These are phyloP conservation scores for Boletus vinaceobasis DNA, from an alignment of 768 basidiomycete genomes.

Conservation along the genomic window DNA sequence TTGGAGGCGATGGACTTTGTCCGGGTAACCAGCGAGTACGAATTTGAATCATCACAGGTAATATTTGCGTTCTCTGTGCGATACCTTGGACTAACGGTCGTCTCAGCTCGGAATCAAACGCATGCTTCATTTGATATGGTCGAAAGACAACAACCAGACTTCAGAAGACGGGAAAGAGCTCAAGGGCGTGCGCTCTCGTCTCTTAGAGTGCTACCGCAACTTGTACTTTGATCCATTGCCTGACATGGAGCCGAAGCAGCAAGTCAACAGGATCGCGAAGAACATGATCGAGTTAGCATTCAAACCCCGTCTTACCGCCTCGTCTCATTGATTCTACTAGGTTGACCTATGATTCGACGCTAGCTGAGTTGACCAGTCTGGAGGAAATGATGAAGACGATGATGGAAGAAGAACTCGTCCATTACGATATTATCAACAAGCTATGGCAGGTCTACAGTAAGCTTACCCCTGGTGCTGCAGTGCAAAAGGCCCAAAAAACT, in stretches of 20 bases:
- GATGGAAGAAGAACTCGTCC: constrained; percentile 86
- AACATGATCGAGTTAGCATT: constrained; percentile 89
- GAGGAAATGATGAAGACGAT: constrained; percentile 97
- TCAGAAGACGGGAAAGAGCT: constrained; percentile 75
- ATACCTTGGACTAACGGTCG: background rate
- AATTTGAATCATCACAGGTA: constrained; percentile 76
- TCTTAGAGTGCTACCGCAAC: constrained; percentile 84
- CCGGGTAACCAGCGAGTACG: constrained; percentile 74
- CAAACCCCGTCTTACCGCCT: background rate
- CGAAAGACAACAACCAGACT: constrained; percentile 84
- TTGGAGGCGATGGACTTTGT: constrained; percentile 90
- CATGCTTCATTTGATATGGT: constrained; percentile 97
- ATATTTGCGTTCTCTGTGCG: constrained; percentile 3
- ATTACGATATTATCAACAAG: constrained; percentile 81
- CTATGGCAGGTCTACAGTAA: constrained; percentile 96
- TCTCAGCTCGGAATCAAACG: constrained; percentile 81
- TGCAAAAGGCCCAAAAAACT: background rate
- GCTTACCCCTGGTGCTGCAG: constrained; percentile 24
- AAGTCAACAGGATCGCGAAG: constrained; percentile 89
- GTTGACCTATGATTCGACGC: constrained; percentile 84
- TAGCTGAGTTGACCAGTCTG: constrained; percentile 92
- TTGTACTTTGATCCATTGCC: constrained; percentile 86
- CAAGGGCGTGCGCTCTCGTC: constrained; percentile 81
- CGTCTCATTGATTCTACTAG: constrained; percentile 38
- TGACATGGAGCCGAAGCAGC: constrained; percentile 74